phyloP scores from a whole-genome alignment of 768 basidiomycete genomes.

The Tricholoma saponaceum region DNA sequence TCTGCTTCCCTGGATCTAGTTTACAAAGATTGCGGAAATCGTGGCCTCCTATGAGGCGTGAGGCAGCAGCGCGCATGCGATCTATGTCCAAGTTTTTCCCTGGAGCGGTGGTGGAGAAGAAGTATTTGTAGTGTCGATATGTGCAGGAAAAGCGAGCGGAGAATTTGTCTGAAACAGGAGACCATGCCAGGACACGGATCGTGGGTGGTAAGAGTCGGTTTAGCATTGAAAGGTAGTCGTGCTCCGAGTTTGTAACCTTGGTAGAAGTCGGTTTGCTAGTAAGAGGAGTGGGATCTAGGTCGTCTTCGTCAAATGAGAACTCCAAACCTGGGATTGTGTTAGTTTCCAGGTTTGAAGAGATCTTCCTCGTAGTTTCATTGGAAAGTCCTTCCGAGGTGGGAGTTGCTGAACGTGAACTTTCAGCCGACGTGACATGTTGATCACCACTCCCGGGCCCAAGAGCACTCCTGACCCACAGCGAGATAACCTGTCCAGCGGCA shows the following conservation, averaged over 20 bases:
- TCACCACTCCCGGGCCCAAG: conserved; percentile 26
- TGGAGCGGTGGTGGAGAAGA: conserved; percentile 56
- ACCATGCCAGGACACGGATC: conserved; percentile 92
- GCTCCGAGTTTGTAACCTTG: conserved; percentile 38
- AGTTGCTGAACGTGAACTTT: conserved; percentile 1
- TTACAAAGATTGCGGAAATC: conserved; percentile 97
- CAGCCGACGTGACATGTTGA: conserved; percentile 6
- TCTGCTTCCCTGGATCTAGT: conserved; percentile 87
- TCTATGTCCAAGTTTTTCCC: conserved; percentile 55
- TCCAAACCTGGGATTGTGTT: conserved; percentile 15
- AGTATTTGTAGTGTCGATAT: conserved; percentile 96
- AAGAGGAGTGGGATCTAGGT: conserved; percentile 20
- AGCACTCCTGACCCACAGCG: conserved; percentile 84
- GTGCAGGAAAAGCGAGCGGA: conserved; percentile 87
- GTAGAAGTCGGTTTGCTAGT: conserved; percentile 14
- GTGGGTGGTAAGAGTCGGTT: conserved; percentile 88
- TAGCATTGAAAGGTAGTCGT: conserved; percentile 74
- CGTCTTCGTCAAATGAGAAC: conserved; percentile 18
- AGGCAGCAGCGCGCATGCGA: conserved; percentile 74
- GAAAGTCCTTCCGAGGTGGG: neutral
- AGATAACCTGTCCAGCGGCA: conserved; percentile 89
- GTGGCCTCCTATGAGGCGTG: conserved; percentile 76
- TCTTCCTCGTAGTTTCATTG: neutral
- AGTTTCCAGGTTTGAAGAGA: neutral
- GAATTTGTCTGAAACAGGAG: conserved; percentile 74